These are phyloP conservation scores for Kurtzmaniella quercitrusa DNA, from an alignment of 1,139 yeast genomes.

Conservation along the genomic window DNA sequence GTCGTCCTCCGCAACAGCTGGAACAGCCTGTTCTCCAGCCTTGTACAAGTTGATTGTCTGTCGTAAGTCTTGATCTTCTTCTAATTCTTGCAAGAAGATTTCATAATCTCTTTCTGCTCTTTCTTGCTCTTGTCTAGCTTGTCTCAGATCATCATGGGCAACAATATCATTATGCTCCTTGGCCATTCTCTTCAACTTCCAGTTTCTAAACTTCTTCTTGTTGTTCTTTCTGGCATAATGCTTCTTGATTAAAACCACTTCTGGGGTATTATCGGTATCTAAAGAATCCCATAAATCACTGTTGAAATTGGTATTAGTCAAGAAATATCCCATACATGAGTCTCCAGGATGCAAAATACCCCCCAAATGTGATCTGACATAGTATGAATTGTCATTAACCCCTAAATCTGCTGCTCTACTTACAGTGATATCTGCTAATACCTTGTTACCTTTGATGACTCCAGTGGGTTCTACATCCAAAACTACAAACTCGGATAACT, in stretches of 20 bases:
- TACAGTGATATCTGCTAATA: slow-evolving; percentile 85
- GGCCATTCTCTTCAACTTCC: slow-evolving; percentile 99
- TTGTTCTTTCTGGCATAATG: slow-evolving; percentile 76
- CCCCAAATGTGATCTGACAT: slow-evolving; percentile 87
- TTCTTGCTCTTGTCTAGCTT: slow-evolving; percentile 84
- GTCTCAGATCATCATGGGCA: slow-evolving; percentile 72
- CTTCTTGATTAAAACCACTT: slow-evolving; percentile 89
- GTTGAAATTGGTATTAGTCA: slow-evolving; percentile 82
- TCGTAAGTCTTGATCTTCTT: slow-evolving; percentile 94
- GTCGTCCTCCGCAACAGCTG: slow-evolving; percentile 35
- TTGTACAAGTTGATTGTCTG: slow-evolving; percentile 86
- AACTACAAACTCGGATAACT: slow-evolving; percentile 82
- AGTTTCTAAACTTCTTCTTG: slow-evolving; percentile 76
- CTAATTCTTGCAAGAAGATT: slow-evolving; percentile 91
- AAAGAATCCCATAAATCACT: slow-evolving; percentile 77
- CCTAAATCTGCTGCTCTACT: slow-evolving; percentile 87
- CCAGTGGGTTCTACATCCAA: slow-evolving; percentile 95
- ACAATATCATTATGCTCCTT: slow-evolving; percentile 86
- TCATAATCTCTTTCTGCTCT: slow-evolving; percentile 95
- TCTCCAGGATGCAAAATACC: slow-evolving; percentile 95
- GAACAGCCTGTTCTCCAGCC: slow-evolving; percentile 36
- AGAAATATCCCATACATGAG: slow-evolving; percentile 84
- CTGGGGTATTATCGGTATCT: slow-evolving; percentile 67
- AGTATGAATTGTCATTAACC: slow-evolving; percentile 72
- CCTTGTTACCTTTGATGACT: slow-evolving; percentile 70